Evolutionary conservation across 192 early-diverging fungal species (phyloP), one percentile per base, ranked within the genome.

Genomic region (Mortierella antarctica): DNA sequence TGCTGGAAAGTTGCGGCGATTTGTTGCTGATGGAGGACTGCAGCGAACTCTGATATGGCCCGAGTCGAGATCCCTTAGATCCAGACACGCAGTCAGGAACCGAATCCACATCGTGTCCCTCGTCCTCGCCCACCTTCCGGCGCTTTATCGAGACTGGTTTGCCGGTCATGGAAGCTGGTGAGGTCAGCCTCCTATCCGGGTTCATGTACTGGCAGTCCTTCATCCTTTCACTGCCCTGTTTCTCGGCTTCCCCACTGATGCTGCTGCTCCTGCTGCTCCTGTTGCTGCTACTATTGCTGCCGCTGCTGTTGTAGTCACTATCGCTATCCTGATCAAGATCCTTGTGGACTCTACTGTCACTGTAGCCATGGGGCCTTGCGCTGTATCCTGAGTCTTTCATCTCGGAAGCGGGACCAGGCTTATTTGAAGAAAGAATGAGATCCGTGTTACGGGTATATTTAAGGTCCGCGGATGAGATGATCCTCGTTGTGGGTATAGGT

Each of bases 91-190:
- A 31, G 31, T 31, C 31, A 31, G 31, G 31, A 31, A 31, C 31
- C 31, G 31, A 31, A 31, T 31, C 31, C 31, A 31, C 20, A 5
- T 49, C 45, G 12, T 72, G 52, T 6, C 56, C 61, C 14, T 69
- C 67, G 17, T 64, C 70, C 17, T 62, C 54, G 31, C 70, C 63
- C 53, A 64, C 61, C 20, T 72, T 72, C 5, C 70, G 53, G 3
- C 70, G 70, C 12, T 72, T 72, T 44, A 72, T 56, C 14, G 70
- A 72, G 23, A 64, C 44, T 7, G 62, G 61, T 51, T 23, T 64
- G 62, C 20, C 41, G 57, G 23, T 39, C 20, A 56, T 56, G 54
- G 54, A 20, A 21, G 54, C 10, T 20, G 58, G 39, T 60, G 31
- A 6, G 11, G 40, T 60, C 41, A 18, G 12, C 18, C 10, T 56